Evolutionary conservation across 345 rosid species (phyloP).

Genomic region (Citrus sp.): DNA sequence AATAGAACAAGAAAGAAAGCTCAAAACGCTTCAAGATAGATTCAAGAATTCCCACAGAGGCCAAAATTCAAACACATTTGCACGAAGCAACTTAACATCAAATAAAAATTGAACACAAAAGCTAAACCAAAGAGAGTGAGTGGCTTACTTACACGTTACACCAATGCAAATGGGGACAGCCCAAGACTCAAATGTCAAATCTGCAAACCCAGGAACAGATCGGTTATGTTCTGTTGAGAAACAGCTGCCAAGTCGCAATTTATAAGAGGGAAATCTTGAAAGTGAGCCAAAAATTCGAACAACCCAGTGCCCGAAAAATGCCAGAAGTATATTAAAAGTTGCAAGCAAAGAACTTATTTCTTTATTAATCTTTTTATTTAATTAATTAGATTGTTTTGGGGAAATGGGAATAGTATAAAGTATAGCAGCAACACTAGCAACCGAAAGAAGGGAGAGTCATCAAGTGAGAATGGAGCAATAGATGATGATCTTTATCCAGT

Average conservation of each 20-base stretch:
- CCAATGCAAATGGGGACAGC: constrained; percentile 19
- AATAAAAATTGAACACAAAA: background rate
- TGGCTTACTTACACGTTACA: constrained; percentile 21
- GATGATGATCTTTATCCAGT: constrained; percentile 28
- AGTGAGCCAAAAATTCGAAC: constrained; percentile 7
- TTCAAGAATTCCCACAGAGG: background rate
- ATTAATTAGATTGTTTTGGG: constrained; percentile 3
- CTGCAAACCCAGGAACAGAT: constrained; percentile 30
- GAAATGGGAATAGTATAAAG: background rate
- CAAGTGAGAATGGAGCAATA: constrained; percentile 21
- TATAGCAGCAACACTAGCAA: constrained; percentile 1
- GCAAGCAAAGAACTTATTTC: background rate
- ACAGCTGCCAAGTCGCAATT: constrained; percentile 8
- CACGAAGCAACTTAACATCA: background rate
- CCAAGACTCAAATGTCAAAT: constrained; percentile 14
- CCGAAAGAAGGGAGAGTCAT: constrained; percentile 28
- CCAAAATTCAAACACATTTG: background rate
- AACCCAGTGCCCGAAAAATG: constrained; percentile 25
- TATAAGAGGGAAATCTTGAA: constrained; percentile 17
- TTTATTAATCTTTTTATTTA: background rate
- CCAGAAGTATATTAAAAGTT: background rate
- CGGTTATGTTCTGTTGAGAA: background rate
- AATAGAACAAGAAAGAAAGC: background rate
- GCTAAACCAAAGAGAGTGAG: too few species aligned
- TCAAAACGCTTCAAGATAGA: background rate